Percentiles rank a stretch among this genome's conserved stretches.
phyloP scores from a whole-genome alignment of 2,329 filamentous ascomycete species.

The Fusarium sulawesiense region DNA sequence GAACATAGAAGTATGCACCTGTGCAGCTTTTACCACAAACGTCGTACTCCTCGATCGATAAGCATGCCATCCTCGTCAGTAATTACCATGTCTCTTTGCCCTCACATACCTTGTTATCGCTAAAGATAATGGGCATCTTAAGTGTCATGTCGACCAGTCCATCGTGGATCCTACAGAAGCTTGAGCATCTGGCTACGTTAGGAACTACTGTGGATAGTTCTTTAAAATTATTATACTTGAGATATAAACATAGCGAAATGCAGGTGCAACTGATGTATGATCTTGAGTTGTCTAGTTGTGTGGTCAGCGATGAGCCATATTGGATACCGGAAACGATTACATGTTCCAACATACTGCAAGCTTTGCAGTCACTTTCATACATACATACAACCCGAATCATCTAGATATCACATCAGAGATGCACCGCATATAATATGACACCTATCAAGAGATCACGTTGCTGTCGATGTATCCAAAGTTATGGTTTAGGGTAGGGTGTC shows the following conservation, averaged over 20 bases:
- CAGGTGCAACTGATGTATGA: neutral
- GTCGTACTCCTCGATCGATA: neutral
- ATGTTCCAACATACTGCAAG: neutral
- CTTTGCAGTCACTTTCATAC: neutral
- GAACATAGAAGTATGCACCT: neutral
- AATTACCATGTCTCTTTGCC: rapidly evolving
- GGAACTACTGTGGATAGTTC: neutral
- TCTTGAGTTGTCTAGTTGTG: neutral
- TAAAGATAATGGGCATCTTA: neutral
- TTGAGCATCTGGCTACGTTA: neutral
- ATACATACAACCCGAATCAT: neutral
- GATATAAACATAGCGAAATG: rapidly evolving
- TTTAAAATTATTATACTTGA: neutral
- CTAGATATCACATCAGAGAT: neutral
- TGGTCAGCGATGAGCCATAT: neutral
- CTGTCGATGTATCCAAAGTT: neutral
- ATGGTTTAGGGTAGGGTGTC: slow-evolving; percentile 10
- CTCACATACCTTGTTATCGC: neutral
- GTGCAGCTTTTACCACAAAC: neutral
- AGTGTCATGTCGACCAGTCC: neutral
- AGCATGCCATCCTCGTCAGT: rapidly evolving
- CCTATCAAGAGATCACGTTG: no score
- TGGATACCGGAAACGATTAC: neutral
- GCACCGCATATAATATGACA: neutral
- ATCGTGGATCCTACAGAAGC: neutral